Base-by-base conservation (phyloP, 805 yeast species). In the Hanseniaspora meyeri region DNA sequence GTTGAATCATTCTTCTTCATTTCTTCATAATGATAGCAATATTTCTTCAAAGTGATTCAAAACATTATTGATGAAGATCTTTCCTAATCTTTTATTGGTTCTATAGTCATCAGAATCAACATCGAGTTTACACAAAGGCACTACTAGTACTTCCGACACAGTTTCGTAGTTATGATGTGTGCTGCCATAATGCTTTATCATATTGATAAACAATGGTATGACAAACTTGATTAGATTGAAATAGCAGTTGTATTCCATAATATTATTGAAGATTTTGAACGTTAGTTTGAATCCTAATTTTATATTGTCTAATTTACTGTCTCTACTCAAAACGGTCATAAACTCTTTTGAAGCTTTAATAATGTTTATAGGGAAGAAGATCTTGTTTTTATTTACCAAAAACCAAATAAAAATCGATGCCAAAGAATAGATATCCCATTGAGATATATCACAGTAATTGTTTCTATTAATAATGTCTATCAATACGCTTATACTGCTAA, bases 391-490 rank as follows among this genome's bases (percentile, higher is more conserved):
- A 38, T 75, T 79, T 57, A 74, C 70, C 38, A 87, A 64, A 54
- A 73, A 77, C 57, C 74, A 70, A 11, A 77, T 61, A 52, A 69
- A 73, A 3, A 74, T 66, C 2, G 77, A 68, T 2, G 74, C 76
- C 55, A 75, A 64, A 6, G 72, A 68, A 56, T 72, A 72, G 36
- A 81, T 69, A 65, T 80, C 82, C 84, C 85, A 80, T 66, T 81
- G 85, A 48, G 82, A 80, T 43, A 81, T 70, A 73, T 81, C 82
- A 43, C 79, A 68, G 49, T 78, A 70, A 63, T 80, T 81, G 63
- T 79, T 78, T 59, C 83, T 69, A 37, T 72, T 74, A 27, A 80
- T 75, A 42, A 82, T 76, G 59, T 72, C 75, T 51, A 71, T 68
- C 46, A 80, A 65, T 20, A 80, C 72, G 51, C 74, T 63, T 7